These are phyloP conservation scores for Pugionium cornutum DNA, from an alignment of 345 rosid species.

Conservation along the genomic window DNA sequence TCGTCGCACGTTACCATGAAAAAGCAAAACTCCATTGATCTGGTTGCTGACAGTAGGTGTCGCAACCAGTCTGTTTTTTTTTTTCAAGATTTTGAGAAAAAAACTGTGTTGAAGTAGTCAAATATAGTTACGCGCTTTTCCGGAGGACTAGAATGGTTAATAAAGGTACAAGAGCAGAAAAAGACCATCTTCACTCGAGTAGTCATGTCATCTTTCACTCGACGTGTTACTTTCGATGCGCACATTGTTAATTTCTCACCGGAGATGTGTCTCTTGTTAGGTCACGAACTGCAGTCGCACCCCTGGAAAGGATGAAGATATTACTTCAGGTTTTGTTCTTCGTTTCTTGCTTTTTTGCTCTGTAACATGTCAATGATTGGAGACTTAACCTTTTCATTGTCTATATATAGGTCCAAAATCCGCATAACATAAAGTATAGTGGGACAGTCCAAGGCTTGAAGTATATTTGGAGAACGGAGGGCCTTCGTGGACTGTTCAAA, in stretches of 20 bases:
- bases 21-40: too few species aligned
- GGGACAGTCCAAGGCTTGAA: slow-evolving; percentile 91
- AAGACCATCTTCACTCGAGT: too few species aligned
- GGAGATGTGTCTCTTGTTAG: slow-evolving; percentile 33
- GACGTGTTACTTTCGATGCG: slow-evolving; percentile 1
- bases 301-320: slow-evolving; percentile 95
- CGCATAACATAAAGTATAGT: slow-evolving; percentile 73
- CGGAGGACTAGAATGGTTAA: too few species aligned
- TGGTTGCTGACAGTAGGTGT: slow-evolving; percentile 4
- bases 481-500: slow-evolving; percentile 79
- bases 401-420: slow-evolving; percentile 72
- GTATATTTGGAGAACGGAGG: slow-evolving; percentile 84
- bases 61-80: slow-evolving; percentile 26
- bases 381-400: slow-evolving; percentile 5
- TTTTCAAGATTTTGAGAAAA: too few species aligned
- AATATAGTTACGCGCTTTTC: slow-evolving; percentile 17
- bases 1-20: too few species aligned
- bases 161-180: too few species aligned
- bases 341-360: slow-evolving; percentile 4
- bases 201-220: too few species aligned
- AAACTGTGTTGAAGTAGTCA: slow-evolving; percentile 16
- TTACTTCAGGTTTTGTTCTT: slow-evolving; percentile 72
- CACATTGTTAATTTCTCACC: slow-evolving; percentile 3
- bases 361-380: not conserved
- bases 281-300: slow-evolving; percentile 98